Evolutionary conservation across 371 early-diverging fungal species (phyloP), one percentile per base, ranked within the genome.

Genomic region (Blakeslea trispora): DNA sequence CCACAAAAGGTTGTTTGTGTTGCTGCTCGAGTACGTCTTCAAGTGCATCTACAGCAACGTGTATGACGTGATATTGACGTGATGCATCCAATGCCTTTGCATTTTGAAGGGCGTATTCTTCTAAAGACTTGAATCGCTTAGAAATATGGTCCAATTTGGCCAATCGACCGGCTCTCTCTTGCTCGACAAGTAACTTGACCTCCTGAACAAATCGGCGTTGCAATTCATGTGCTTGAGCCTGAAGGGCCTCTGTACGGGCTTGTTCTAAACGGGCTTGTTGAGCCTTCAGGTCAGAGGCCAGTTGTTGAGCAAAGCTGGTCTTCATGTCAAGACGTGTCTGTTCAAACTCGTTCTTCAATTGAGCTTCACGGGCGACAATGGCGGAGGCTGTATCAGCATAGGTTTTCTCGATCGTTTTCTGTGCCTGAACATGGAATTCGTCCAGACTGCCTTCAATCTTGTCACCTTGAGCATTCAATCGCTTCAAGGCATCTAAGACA

Each of bases 151-250:
- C 93, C 45, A 96, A 61, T 24, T 87, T 75, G 6, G 94, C 91
- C 44, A 96, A 77, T 14, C 96, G 89, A 22, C 94, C 92, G 23
- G 84, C 85, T 39, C 96, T 84, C 76, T 96, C 96, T 48, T 85
- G 76, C 57, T 96, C 96, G 17, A 96, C 89, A 18, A 87, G 71
- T 21, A 79, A 68, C 55, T 84, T 86, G 66, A 91, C 85, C 65
- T 91, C 80, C 21, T 85, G 74, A 40, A 76, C 69, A 79, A 82
- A 85, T 21, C 77, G 72, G 31, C 80, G 76, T 69, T 82, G 77
- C 61, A 82, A 64, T 39, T 74, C 78, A 19, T 70, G 67, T 22
- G 73, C 77, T 53, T 82, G 80, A 40, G 66, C 66, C 24, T 61
- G 37, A 53, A 81, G 50, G 45, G 72, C 72, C 39, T 77, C 68